phyloP scores from a whole-genome alignment of 2,329 filamentous ascomycete genomes.

The Orbilia blumenaviensis region DNA sequence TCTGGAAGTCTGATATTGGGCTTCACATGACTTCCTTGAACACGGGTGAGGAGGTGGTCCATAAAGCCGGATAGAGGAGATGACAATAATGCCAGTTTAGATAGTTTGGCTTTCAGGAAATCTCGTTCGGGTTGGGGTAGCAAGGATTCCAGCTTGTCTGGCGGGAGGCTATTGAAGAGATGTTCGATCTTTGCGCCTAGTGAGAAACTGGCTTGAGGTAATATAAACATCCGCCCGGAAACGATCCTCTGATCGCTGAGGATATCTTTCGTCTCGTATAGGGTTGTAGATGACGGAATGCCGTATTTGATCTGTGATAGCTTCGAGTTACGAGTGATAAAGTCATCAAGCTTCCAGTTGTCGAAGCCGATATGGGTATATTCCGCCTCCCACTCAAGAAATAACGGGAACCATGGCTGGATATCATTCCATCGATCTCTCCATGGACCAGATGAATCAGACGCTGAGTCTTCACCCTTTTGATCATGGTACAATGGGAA shows the following conservation, averaged over 20 bases:
- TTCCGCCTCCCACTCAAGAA: constrained; percentile 63
- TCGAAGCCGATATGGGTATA: constrained; percentile 62
- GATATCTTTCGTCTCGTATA: not conserved
- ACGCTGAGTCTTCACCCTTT: not conserved
- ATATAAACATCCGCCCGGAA: constrained; percentile 61
- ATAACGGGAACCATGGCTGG: constrained; percentile 63
- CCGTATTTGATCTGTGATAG: not conserved
- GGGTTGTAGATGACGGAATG: not conserved
- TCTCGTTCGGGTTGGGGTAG: not conserved
- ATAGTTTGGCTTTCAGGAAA: not conserved
- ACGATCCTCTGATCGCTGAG: constrained; percentile 57
- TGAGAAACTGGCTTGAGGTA: constrained; percentile 62
- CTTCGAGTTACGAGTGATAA: not conserved
- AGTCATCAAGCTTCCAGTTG: not conserved
- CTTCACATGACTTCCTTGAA: constrained; percentile 62
- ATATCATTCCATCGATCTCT: constrained; percentile 59
- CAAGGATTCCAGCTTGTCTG: not conserved
- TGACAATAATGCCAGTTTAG: not conserved
- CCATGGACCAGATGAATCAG: constrained; percentile 12
- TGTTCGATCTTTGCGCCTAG: not conserved
- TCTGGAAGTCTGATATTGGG: constrained; percentile 58
- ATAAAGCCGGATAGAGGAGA: constrained; percentile 60
- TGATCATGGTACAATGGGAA: not conserved
- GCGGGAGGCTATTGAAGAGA: not conserved
- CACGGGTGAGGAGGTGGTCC: constrained; percentile 59